Evolutionary conservation across 2,329 filamentous ascomycete genomes (phyloP).

Genomic region (Beauveria bassiana): DNA sequence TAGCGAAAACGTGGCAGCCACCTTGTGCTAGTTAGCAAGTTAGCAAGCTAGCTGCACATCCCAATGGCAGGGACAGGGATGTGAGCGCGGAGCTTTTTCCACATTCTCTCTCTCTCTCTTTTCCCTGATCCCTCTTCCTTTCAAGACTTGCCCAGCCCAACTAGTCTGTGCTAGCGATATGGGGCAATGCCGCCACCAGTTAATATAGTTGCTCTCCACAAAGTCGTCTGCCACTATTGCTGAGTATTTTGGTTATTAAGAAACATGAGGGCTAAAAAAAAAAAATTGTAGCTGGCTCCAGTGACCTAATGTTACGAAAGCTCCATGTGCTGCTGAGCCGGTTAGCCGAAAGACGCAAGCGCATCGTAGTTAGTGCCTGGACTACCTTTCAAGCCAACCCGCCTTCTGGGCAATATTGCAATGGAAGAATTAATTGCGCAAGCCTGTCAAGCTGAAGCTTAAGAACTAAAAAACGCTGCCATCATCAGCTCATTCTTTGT

Average conservation of each 20-base stretch:
- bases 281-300: no score
- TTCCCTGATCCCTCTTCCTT: background rate
- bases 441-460: no score
- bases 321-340: no score
- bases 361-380: no score
- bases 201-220: background rate
- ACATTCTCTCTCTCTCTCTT: background rate
- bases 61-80: background rate
- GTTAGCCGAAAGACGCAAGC: no score
- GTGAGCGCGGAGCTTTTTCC: background rate
- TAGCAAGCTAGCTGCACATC: background rate
- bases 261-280: background rate
- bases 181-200: background rate
- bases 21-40: background rate
- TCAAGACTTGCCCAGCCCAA: background rate
- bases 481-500: no score
- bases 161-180: background rate
- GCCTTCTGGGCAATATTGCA: no score
- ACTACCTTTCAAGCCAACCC: no score
- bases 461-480: no score
- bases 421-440: no score
- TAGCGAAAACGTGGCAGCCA: slow-evolving; percentile 11
- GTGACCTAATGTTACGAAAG: no score
- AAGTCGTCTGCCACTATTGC: background rate
- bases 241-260: background rate